Evolutionary conservation across 139 green algal genomes (phyloP).

Genomic region (Coelastrella sp.): DNA sequence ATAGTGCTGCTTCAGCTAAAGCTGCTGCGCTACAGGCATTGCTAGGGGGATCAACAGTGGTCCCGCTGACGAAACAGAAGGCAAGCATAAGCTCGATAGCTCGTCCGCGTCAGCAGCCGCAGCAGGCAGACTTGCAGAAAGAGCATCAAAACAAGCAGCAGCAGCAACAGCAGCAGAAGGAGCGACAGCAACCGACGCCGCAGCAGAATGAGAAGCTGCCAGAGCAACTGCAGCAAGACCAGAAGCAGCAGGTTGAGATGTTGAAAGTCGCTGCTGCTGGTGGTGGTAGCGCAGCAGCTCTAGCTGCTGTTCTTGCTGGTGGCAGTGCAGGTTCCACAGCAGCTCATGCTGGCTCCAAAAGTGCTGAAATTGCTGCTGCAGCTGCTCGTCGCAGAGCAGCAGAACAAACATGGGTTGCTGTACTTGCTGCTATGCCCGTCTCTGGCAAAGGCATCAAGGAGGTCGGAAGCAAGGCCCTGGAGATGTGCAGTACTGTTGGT

Average conservation of each 20-base stretch:
- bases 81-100: neutral
- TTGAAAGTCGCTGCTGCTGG: neutral
- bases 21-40: conserved; percentile 12
- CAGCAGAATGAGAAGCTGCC: neutral
- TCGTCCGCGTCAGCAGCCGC: neutral
- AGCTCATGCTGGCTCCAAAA: neutral
- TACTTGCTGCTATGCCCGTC: conserved; percentile 9
- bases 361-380: neutral
- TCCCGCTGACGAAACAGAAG: conserved; percentile 1
- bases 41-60: neutral
- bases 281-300: conserved; percentile 2
- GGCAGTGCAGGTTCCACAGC: neutral
- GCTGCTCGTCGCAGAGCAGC: neutral
- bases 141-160: neutral
- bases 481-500: conserved; percentile 18
- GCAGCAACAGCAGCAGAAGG: neutral
- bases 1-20: conserved; percentile 12
- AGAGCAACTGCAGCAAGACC: neutral
- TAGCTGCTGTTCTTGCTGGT: neutral
- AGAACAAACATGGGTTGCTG: conserved; percentile 18
- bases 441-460: conserved; percentile 18
- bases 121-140: neutral
- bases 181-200: conserved; percentile 5
- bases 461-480: conserved; percentile 9
- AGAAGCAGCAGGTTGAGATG: no score